Percentiles rank a stretch among this genome's conserved stretches.
phyloP scores from a whole-genome alignment of 129 eudicot species.

The Artemisia argyi region DNA sequence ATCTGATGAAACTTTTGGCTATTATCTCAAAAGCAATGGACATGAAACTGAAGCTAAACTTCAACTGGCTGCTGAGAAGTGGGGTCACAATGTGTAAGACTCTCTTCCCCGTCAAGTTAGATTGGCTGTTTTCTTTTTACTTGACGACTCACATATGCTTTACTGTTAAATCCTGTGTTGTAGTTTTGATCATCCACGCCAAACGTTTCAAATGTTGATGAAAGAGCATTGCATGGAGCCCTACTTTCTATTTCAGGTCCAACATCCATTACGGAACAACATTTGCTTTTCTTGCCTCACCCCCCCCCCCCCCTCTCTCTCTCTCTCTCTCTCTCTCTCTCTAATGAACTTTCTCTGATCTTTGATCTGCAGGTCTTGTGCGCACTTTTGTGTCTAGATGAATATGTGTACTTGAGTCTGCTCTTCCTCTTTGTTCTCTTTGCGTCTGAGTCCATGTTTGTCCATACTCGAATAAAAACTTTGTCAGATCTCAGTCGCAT shows the following conservation, averaged over 20 bases:
- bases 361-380: slow-evolving; percentile 73
- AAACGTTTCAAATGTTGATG: slow-evolving; percentile 82
- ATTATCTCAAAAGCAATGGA: slow-evolving; percentile 81
- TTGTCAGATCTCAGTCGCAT: slow-evolving; percentile 92
- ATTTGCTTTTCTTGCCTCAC: background rate
- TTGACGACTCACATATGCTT: slow-evolving; percentile 11
- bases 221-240: slow-evolving; percentile 98
- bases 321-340: background rate
- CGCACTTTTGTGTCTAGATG: slow-evolving; percentile 97
- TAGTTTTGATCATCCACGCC: slow-evolving; percentile 97
- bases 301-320: background rate
- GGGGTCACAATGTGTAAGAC: slow-evolving; percentile 98
- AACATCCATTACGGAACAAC: slow-evolving; percentile 10
- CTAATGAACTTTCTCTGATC: background rate
- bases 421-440: slow-evolving; percentile 93
- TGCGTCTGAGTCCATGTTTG: slow-evolving; percentile 98
- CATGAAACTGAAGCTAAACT: slow-evolving; percentile 95
- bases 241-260: slow-evolving; percentile 95
- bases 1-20: slow-evolving; percentile 84
- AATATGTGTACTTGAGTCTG: slow-evolving; percentile 84
- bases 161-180: slow-evolving; percentile 8
- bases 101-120: background rate
- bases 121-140: background rate
- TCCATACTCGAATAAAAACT: slow-evolving; percentile 84
- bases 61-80: slow-evolving; percentile 78